Base-by-base conservation (phyloP, 208 protist species). In the Phytomonas sp. region DNA sequence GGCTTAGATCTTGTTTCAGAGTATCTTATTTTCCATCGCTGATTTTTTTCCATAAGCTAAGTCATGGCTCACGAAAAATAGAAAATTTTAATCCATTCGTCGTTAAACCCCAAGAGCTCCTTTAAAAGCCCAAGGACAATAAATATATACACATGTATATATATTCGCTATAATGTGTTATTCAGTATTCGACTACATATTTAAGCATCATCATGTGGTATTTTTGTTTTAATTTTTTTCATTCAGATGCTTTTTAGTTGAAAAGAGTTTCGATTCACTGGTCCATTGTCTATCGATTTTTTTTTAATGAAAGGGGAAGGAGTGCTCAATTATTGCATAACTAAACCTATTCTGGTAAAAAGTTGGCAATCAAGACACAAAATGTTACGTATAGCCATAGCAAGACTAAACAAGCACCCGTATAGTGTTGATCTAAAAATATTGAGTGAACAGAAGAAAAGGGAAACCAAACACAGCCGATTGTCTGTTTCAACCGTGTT, bases 391-490 rank as follows among this genome's bases (percentile, higher is more conserved):
- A 37, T 26, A 9, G 20, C 40, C 20, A 23, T 51, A 51, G 40
- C 40, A 51, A 20, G 40, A 20, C 20, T 51, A 28, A 66, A 61
- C 1, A 75, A 74, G 3, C 84, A 89, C 62, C 81, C 84, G 5
- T 89, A 89, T 69, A 79, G 76, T 8, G 84, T 89, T 40, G 79
- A 89, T 66, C 29, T 73, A 3, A 73, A 77, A 61, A 26, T 73
- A 17, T 59, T 87, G 28, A 60, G 64, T 30, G 37, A 32, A 65
- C 75, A 72, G 51, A 68, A 62, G 46, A 79, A 66, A 30, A 60
- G 60, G 13, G 67, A 73, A 66, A 70, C 60, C 53, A 67, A 59
- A 56, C 66, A 72, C 62, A 36, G 75, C 62, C 33, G 73, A 31
- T 15, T 81, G 9, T 73, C 68, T 1, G 37, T 74, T 4, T 33